Base-by-base conservation (phyloP, 768 basidiomycete species). In the Podaxis sp. region DNA sequence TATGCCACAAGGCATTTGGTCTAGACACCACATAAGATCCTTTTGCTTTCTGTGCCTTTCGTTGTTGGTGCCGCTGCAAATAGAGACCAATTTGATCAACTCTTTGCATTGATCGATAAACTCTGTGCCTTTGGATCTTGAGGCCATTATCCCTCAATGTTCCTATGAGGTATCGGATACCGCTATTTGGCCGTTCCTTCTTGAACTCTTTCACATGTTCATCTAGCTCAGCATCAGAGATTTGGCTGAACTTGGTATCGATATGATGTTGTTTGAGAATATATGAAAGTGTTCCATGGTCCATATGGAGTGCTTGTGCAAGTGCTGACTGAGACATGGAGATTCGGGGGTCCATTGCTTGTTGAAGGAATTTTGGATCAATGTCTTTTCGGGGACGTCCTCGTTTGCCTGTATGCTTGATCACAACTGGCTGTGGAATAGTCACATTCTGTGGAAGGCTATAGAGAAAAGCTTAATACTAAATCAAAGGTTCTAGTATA, bases 1-100 rank as follows among this genome's bases (percentile, higher is more conserved):
- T 61, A 63, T 77, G 76, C 75, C 75, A 76, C 0, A 76, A 68
- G 0, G 72, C 69, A 38, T 38, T 38, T 36, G 37, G 55, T n/a
- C 55, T 33, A 15, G 17, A 24, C n/a, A 38, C 33, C 6, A 11
- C n/a, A 57, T 57, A 57, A 15, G 36, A 24, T n/a, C 55, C 12
- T 4, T 33, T 46, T 15, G 19, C 12, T 46, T 13, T 49, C n/a
- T 27, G 38, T 40, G 38, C 38, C 15, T 40, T 40, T 15, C 8
- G 11, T 15, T 40, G 38, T 40, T 40, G 38, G 8, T 15, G 15
- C 8, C 15, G 1, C 38, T 4, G 8, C 15, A 40, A 40, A 15
- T 40, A 15, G 38, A 40, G 38, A 40, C 38, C 2, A 22, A 22
- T 22, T 22, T 22, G 22, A 22, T 22, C 22, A 22, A 22, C 22